These are phyloP conservation scores for Primulina huaijiensis DNA, from an alignment of 257 asterid species.

Conservation along the genomic window DNA sequence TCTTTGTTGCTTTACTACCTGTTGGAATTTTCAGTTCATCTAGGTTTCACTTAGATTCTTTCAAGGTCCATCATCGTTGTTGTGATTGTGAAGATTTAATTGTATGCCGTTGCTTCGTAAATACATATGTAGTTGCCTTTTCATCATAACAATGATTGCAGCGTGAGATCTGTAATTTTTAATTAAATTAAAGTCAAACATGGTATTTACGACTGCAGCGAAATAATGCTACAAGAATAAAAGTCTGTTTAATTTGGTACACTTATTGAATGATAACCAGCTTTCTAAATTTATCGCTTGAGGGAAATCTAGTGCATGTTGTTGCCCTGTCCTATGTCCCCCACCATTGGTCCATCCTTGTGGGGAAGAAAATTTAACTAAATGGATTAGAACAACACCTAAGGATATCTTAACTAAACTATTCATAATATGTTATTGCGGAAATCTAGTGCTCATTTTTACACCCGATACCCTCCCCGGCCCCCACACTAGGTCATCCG, in stretches of 20 bases:
- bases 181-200: background rate
- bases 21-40: background rate
- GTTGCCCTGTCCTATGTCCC: background rate
- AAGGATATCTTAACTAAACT: background rate
- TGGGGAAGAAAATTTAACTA: too few species aligned
- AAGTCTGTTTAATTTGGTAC: background rate
- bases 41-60: background rate
- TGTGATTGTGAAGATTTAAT: background rate
- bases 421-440: background rate
- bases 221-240: background rate
- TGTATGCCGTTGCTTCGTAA: background rate
- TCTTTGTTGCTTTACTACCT: background rate
- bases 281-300: constrained; percentile 4
- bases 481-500: background rate
- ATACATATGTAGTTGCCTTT: background rate
- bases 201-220: background rate
- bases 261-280: background rate
- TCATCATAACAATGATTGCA: background rate
- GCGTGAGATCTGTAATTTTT: background rate
- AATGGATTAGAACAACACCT: background rate
- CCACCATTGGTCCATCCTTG: background rate
- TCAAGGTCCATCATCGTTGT: background rate
- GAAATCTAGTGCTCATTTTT: constrained; percentile 5
- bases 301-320: background rate
- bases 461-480: background rate